Evolutionary conservation across 2,329 filamentous ascomycete genomes (phyloP).

Genomic region (Phialocephala sp.): DNA sequence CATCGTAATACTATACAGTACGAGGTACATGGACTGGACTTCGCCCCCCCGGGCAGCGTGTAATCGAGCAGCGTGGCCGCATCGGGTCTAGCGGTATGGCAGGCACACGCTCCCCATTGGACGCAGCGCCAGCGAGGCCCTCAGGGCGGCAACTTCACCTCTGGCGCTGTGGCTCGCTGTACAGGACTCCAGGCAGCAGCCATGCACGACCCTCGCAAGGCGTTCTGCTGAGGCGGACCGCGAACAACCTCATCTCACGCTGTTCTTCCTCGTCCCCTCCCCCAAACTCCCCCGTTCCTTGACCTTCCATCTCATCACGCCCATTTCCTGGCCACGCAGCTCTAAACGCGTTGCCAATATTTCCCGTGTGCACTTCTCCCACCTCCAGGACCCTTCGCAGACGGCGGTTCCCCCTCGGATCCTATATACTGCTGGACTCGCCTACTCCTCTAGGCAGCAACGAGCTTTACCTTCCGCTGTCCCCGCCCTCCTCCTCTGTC

Average conservation of each 20-base stretch:
- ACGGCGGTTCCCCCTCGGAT: neutral
- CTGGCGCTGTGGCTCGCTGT: conserved; percentile 5
- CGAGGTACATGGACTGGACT: neutral
- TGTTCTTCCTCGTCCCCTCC: neutral
- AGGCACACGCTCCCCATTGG: neutral
- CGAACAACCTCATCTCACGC: neutral
- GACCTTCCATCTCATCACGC: conserved; percentile 7
- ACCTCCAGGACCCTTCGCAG: neutral
- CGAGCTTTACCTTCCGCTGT: conserved; percentile 2
- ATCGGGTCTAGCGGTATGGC: neutral
- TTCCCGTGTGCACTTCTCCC: neutral
- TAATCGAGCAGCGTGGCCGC: neutral
- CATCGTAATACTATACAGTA: neutral
- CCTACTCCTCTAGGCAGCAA: conserved; percentile 6
- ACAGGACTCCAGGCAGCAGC: conserved; percentile 4
- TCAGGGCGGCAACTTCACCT: conserved; percentile 4
- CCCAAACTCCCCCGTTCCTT: neutral
- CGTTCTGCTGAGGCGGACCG: neutral
- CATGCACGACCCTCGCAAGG: neutral
- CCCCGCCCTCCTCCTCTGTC: neutral
- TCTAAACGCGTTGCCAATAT: conserved; percentile 2
- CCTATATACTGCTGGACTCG: conserved; percentile 9
- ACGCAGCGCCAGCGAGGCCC: neutral
- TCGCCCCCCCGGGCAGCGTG: neutral
- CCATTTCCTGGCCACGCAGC: conserved; percentile 8